Conservation (phyloP, 106 monocot genomes). For the Gastrodia elata region DNA sequence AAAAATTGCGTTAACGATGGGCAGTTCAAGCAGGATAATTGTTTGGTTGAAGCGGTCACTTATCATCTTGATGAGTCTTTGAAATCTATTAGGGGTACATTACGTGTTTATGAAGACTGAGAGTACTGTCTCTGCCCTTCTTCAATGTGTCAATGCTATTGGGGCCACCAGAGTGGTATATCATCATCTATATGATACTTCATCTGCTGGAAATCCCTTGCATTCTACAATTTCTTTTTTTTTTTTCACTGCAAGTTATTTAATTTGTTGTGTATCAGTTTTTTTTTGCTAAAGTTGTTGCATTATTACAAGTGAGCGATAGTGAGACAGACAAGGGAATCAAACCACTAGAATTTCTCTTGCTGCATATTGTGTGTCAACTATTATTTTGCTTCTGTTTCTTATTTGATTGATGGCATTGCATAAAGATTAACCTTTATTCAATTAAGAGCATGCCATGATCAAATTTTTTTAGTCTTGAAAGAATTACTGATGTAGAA, state of each 20-base stretch:
- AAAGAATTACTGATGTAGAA: not conserved
- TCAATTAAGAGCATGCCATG: not conserved
- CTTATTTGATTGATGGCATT: not conserved
- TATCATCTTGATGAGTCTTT: constrained; percentile 44
- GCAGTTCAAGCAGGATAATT: constrained; percentile 36
- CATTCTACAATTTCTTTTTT: not conserved
- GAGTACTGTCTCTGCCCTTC: constrained; percentile 50
- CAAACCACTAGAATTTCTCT: constrained; percentile 20
- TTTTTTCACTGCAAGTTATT: not conserved
- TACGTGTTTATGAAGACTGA: constrained; percentile 52
- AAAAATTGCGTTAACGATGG: constrained; percentile 18
- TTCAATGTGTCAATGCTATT: constrained; percentile 47
- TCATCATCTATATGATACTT: constrained; percentile 76
- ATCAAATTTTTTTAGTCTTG: not conserved
- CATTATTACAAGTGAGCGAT: constrained; percentile 30
- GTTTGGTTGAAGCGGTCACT: constrained; percentile 96
- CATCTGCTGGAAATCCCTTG: not conserved
- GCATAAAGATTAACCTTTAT: not conserved
- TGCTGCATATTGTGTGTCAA: not conserved
- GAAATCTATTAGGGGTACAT: constrained; percentile 52
- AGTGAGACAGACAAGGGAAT: constrained; percentile 28
- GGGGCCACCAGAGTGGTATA: constrained; percentile 62
- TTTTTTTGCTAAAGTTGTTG: no score
- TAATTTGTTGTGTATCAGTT: no score
- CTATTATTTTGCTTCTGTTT: not conserved